Evolutionary conservation across 192 early-diverging fungal genomes (phyloP), one percentile per base, ranked within the genome.

Genomic region (Entomortierella parvispora): DNA sequence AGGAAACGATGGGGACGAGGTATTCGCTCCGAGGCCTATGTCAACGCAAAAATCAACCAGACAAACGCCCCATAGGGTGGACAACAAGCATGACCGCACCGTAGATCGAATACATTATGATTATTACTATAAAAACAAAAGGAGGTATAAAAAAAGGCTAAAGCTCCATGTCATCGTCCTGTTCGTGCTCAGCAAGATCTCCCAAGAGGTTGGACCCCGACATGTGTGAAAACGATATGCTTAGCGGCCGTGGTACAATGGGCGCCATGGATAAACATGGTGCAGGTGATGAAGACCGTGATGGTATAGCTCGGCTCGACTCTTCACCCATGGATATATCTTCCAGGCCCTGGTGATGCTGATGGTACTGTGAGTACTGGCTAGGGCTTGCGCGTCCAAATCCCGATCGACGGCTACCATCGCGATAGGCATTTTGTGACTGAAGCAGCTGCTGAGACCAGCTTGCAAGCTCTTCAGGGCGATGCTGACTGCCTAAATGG

Each of bases 81-180:
- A 56, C 20, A 42, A 57, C 9, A 22, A 25, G 28, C 26, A 55
- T 17, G 8, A 32, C 29, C 53, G 22, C 53, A 23, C 25, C 29
- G 17, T 18, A 53, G 15, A 22, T 31, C 5, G 9, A 52, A 52
- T 3, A 53, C 28, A 31, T n/a, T n/a, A n/a, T n/a, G n/a, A n/a
- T n/a, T n/a, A n/a, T n/a, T n/a, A n/a, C n/a, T n/a, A n/a, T n/a
- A n/a, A 43, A 23, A 28, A 43, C 25, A 56, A 56, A 33, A 56
- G 32, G 17, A 47, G 9, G 14, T 15, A 34, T 50, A 55, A 28
- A 44, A 25, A 2, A 29, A 33, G 37, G 11, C 62, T 20, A 77
- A 15, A 77, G 65, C 45, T 77, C 74, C 74, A 77, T 77, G 43
- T 77, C 74, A 15, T 77, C 74, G 8, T 77, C 74, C 17, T 67